Base-by-base conservation (phyloP, 2,329 filamentous ascomycete genomes). In the Xylaria sp. region DNA sequence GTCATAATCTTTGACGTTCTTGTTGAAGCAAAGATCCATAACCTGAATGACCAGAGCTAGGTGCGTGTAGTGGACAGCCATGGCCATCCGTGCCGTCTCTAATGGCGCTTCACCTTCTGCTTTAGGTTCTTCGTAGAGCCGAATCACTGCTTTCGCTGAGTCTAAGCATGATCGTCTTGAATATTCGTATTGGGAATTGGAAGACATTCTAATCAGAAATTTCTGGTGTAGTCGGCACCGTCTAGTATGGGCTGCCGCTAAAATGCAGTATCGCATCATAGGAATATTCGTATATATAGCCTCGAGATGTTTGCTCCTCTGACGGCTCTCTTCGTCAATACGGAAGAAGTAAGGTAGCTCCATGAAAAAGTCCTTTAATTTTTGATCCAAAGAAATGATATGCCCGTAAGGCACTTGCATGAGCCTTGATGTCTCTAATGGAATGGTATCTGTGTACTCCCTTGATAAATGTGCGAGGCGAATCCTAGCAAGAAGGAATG, bases 151-250 rank as follows among this genome's bases (percentile, higher is more conserved):
- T 15, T 25, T 50, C 3, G 46, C 46, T 18, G 46, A 50, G 18
- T 50, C 46, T 18, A 50, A 30, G 46, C 46, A 50, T 30, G 25
- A 23, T 13, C 6, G 46, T 30, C 25, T 28, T 15, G 46, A 50
- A 50, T 50, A 50, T 5, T 50, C 46, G 13, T 30, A 50, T 18
- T 6, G 46, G 46, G 46, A 12, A 10, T 50, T 30, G 9, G 46
- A 50, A 18, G 46, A 30, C 13, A 18, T 18, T 23, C 72, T 65
- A 15, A 72, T 63, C 10, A 72, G 66, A n/a, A 73, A 72, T 36
- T 59, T 72, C 15, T 73, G 72, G 58, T 72, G 72, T 32, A 73
- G 15, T 36, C 70, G 66, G 52, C 67, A 73, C 20, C 69, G 66
- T 34, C 70, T 68, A 25, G 48, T 72, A 32, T 73, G 69, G 9